Conservation (phyloP, 2,329 filamentous ascomycete species). For the Xylaria sp. region DNA sequence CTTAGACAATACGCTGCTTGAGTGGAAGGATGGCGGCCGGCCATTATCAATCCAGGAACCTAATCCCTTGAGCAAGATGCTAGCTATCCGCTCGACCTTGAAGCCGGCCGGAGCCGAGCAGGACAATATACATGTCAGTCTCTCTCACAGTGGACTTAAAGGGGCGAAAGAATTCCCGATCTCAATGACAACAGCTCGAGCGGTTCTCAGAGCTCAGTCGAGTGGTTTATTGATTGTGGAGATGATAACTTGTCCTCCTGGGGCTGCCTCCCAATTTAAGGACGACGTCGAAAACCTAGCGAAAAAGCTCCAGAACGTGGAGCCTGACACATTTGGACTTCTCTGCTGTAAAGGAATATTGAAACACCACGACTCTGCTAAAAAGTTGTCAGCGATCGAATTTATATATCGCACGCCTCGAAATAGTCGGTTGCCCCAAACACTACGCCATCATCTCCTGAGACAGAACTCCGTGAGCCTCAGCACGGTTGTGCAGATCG, state of each 20-base stretch:
- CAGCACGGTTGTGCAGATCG: slow-evolving; percentile 9
- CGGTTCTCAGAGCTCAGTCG: slow-evolving; percentile 10
- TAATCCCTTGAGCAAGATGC: slow-evolving; percentile 11
- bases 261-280: slow-evolving; percentile 17
- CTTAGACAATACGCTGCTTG: slow-evolving; percentile 14
- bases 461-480: slow-evolving; percentile 18
- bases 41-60: not conserved
- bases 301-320: slow-evolving; percentile 24
- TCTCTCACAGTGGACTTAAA: slow-evolving; percentile 22
- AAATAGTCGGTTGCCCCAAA: slow-evolving; percentile 7
- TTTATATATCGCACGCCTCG: slow-evolving; percentile 17
- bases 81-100: slow-evolving; percentile 21
- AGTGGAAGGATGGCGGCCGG: not conserved
- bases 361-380: slow-evolving; percentile 17
- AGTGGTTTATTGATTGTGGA: slow-evolving; percentile 20
- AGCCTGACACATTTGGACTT: slow-evolving; percentile 24
- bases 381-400: slow-evolving; percentile 23
- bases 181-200: slow-evolving; percentile 10
- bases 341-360: slow-evolving; percentile 26
- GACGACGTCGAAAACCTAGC: slow-evolving; percentile 22
- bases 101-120: not conserved
- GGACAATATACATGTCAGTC: slow-evolving; percentile 9
- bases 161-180: not conserved
- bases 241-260: slow-evolving; percentile 11
- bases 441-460: slow-evolving; percentile 21